Base-by-base conservation (phyloP, 2,329 filamentous ascomycete genomes). In the Nannizziopsis barbatae region DNA sequence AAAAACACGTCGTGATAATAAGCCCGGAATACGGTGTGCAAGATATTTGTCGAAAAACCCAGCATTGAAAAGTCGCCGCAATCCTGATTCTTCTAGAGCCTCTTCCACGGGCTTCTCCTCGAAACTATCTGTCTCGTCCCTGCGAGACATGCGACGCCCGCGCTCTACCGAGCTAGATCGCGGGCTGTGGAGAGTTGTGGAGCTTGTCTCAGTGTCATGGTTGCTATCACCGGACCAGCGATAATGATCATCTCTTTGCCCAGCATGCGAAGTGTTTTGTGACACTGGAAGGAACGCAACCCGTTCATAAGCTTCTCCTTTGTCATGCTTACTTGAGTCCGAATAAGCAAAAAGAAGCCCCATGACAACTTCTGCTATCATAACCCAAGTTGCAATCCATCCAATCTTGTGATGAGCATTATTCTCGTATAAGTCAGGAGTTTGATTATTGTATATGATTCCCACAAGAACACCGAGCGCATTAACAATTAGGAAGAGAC, bases 341-440 rank as follows among this genome's bases (percentile, higher is more conserved):
- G 75, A 73, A 52, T 84, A 77, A 37, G 74, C 69, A 45, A 80
- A 80, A 41, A 86, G 67, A 47, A 87, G 62, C 42, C 79, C 77
- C 61, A 94, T 70, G 35, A 83, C 58, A 12, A 83, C 74, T 68
- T 95, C 90, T 0, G 75, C 79, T 45, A 73, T 74, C 9, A 84
- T 73, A 3, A 89, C 71, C 72, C 79, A 84, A 2, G 84, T 90
- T 27, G 83, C 75, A 37, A 86, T 73, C 90, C 90, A 96, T 47
- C 88, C 88, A 38, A 90, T 75, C 64, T 85, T 88, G 69, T 88
- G 81, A 64, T 95, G 89, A n/a, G 83, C 78, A 61, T 94, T 94
- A 61, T 84, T 82, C 30, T 81, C 80, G 62, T 95, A 95, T 17
- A 95, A 70, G 60, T 95, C 86, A 1, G 88, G 87, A 0, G 87